Evolutionary conservation across 116 monocot species (phyloP).

Genomic region (Papilionanthe hybrid): DNA sequence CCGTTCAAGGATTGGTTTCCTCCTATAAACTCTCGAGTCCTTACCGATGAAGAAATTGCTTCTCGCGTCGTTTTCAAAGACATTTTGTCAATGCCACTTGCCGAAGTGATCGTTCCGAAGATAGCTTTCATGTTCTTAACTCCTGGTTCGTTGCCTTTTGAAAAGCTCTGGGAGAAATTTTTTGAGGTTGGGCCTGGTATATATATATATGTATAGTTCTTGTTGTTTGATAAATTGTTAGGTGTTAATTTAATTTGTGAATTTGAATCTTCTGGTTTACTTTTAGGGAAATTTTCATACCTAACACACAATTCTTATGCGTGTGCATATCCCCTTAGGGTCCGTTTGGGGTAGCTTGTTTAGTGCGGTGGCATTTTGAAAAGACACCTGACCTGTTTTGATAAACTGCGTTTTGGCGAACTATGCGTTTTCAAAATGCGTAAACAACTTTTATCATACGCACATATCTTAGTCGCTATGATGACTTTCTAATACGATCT

Average conservation of each 20-base stretch:
- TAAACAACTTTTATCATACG: too few species aligned
- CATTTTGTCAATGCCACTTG: conserved; percentile 43
- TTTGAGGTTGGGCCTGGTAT: conserved; percentile 43
- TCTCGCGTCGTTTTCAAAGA: conserved; percentile 56
- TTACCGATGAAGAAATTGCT: conserved; percentile 77
- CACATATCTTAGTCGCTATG: too few species aligned
- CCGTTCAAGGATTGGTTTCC: conserved; percentile 87
- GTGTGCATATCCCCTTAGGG: too few species aligned
- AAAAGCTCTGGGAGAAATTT: conserved; percentile 93
- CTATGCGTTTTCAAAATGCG: too few species aligned
- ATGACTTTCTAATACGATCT: too few species aligned
- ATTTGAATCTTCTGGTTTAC: background rate
- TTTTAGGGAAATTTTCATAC: too few species aligned
- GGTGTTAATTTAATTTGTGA: background rate
- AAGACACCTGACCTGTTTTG: too few species aligned
- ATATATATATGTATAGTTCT: background rate
- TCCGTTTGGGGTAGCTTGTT: too few species aligned
- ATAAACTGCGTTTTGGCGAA: too few species aligned
- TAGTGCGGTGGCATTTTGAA: too few species aligned
- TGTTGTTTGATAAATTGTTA: background rate
- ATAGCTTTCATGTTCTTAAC: conserved; percentile 97
- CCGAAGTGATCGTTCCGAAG: conserved; percentile 46
- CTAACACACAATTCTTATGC: too few species aligned
- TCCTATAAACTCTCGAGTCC: conserved; percentile 33
- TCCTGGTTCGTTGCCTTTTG: conserved; percentile 89